A percentile compares a stretch with the other conserved stretches of the same genome.
phyloP scores from a whole-genome alignment of 1,284 basidiomycete genomes.

The Fomitopsis pinicola region DNA sequence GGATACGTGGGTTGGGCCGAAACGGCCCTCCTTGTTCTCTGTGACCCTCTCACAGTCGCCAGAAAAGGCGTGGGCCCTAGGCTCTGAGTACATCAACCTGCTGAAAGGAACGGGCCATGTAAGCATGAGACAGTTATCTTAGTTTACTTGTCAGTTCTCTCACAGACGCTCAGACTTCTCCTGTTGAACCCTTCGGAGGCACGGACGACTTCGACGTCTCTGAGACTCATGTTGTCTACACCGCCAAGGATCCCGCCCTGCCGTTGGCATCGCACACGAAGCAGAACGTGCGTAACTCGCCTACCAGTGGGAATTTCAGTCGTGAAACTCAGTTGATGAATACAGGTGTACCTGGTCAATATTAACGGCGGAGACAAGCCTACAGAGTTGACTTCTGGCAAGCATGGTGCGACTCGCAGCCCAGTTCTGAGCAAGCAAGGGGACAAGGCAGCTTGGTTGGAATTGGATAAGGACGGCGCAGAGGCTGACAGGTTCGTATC shows the following conservation, averaged over 20 bases:
- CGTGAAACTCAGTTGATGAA: neutral
- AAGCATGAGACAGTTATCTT: constrained; percentile 18
- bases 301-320: too few species aligned
- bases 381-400: constrained; percentile 71
- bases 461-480: constrained; percentile 83
- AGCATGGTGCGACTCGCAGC: constrained; percentile 75
- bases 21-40: constrained; percentile 66
- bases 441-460: constrained; percentile 79
- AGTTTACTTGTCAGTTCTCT: constrained; percentile 8
- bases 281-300: constrained; percentile 50
- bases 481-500: constrained; percentile 67
- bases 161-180: constrained; percentile 44
- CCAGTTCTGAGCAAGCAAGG: constrained; percentile 68
- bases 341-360: constrained; percentile 62
- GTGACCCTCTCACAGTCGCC: constrained; percentile 47
- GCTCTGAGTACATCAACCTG: constrained; percentile 50
- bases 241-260: constrained; percentile 76
- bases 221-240: constrained; percentile 67
- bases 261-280: constrained; percentile 76
- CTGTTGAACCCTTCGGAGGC: constrained; percentile 82
- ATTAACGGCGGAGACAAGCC: constrained; percentile 46
- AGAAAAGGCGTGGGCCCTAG: constrained; percentile 50
- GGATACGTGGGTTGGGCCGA: constrained; percentile 83
- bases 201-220: constrained; percentile 77
- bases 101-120: constrained; percentile 68